phyloP scores from a whole-genome alignment of 331 rosid genomes.

The Pyrus hybrid region DNA sequence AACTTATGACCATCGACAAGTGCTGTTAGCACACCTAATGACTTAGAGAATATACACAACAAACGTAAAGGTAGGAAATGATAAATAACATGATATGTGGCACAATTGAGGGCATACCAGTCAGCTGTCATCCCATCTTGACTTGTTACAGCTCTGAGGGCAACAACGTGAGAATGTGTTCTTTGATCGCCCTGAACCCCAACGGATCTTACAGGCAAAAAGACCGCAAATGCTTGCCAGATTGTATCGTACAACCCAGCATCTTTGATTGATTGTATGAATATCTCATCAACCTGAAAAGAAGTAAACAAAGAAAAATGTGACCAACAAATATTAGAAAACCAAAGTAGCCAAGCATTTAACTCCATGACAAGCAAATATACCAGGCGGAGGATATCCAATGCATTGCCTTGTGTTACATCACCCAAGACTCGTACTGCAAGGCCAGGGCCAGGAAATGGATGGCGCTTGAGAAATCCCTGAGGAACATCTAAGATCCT shows the following conservation, averaged over 20 bases:
- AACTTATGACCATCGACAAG: conserved; percentile 30
- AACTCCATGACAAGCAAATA: neutral
- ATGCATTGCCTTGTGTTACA: conserved; percentile 71
- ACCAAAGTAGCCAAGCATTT: neutral
- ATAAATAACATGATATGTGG: neutral
- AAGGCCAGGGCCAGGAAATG: conserved; percentile 98
- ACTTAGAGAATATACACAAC: neutral
- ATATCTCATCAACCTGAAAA: conserved; percentile 89
- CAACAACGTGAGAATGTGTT: conserved; percentile 95
- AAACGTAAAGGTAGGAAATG: neutral
- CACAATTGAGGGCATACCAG: conserved; percentile 49
- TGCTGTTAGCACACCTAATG: neutral
- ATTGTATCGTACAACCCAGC: conserved; percentile 86
- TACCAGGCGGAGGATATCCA: conserved; percentile 85
- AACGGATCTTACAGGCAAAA: conserved; percentile 81
- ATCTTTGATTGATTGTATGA: conserved; percentile 89
- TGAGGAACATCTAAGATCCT: conserved; percentile 72
- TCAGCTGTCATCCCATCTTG: conserved; percentile 99
- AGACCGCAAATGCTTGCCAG: conserved; percentile 99
- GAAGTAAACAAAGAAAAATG: neutral
- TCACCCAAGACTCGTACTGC: conserved; percentile 94
- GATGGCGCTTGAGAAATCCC: conserved; percentile 83
- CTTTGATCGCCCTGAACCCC: conserved; percentile 99
- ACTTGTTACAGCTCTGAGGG: conserved; percentile 94
- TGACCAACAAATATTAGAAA: neutral